phyloP scores from a whole-genome alignment of 768 basidiomycete species.

The Suillus fuscotomentosus region DNA sequence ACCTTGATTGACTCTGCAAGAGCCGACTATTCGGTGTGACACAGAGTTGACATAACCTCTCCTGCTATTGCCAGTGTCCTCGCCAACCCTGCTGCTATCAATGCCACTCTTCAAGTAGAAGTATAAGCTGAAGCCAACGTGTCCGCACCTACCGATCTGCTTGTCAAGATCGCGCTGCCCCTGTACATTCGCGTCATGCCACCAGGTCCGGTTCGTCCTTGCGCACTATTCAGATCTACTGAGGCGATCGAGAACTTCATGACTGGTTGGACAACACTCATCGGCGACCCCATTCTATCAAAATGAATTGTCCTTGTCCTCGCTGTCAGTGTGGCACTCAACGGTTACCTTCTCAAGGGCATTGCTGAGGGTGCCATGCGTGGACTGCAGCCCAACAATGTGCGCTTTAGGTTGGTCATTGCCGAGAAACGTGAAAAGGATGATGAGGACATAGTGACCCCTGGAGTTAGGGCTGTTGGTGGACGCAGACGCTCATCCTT shows the following conservation, averaged over 20 bases:
- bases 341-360: constrained; percentile 90
- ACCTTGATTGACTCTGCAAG: constrained; percentile 11
- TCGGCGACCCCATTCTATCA: constrained; percentile 89
- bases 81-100: constrained; percentile 47
- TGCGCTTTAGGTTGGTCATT: constrained; percentile 28
- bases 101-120: constrained; percentile 10
- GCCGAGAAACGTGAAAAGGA: constrained; percentile 19
- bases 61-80: constrained; percentile 59
- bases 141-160: constrained; percentile 36
- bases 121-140: neutral
- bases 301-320: constrained; percentile 95
- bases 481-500: constrained; percentile 23
- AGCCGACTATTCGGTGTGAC: constrained; percentile 22
- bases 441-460: constrained; percentile 20
- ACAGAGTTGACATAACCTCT: constrained; percentile 70
- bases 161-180: constrained; percentile 64
- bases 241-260: constrained; percentile 82
- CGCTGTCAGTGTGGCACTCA: constrained; percentile 82
- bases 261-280: constrained; percentile 85
- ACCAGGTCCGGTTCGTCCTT: constrained; percentile 28
- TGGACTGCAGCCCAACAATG: constrained; percentile 27
- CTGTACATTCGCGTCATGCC: constrained; percentile 51
- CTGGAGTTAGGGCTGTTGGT: constrained; percentile 11
- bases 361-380: constrained; percentile 57
- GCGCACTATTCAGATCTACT: constrained; percentile 34